A percentile compares a stretch with the other conserved stretches of the same genome.
These are phyloP conservation scores for Monosporascus ibericus DNA, from an alignment of 2,329 filamentous ascomycete genomes.

Conservation along the genomic window DNA sequence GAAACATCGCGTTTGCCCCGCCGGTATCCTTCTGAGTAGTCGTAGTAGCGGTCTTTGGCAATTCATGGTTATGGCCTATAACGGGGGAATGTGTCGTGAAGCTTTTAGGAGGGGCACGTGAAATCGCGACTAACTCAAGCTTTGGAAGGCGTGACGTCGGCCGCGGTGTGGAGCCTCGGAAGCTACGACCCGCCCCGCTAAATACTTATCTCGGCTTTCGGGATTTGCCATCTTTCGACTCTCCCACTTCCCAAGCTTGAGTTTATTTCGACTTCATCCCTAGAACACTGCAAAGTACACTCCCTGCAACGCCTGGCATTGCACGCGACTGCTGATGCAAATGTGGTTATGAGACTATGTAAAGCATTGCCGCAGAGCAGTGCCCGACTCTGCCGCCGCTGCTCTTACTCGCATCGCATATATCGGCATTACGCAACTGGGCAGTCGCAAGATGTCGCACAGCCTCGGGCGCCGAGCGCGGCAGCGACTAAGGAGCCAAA, in stretches of 20 bases:
- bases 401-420: slow-evolving; percentile 2
- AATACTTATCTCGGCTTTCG: too few species aligned
- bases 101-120: background rate
- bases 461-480: background rate
- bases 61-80: slow-evolving; percentile 26
- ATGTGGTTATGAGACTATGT: slow-evolving; percentile 28
- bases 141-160: too few species aligned
- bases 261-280: too few species aligned
- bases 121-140: background rate
- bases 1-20: slow-evolving; percentile 34
- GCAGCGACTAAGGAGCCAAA: slow-evolving; percentile 3
- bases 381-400: slow-evolving; percentile 10
- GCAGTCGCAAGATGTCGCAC: slow-evolving; percentile 1
- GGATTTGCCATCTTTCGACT: too few species aligned
- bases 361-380: slow-evolving; percentile 19
- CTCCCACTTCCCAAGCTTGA: too few species aligned
- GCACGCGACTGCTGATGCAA: background rate
- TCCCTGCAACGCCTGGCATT: too few species aligned
- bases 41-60: slow-evolving; percentile 27
- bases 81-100: background rate
- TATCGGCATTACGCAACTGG: slow-evolving; percentile 11
- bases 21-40: slow-evolving; percentile 29
- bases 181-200: too few species aligned
- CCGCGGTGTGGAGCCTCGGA: too few species aligned
- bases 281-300: too few species aligned